Evolutionary conservation across 2,329 filamentous ascomycete species (phyloP), one percentile per base, ranked within the genome.

Genomic region (Epichloe gansuensis): DNA sequence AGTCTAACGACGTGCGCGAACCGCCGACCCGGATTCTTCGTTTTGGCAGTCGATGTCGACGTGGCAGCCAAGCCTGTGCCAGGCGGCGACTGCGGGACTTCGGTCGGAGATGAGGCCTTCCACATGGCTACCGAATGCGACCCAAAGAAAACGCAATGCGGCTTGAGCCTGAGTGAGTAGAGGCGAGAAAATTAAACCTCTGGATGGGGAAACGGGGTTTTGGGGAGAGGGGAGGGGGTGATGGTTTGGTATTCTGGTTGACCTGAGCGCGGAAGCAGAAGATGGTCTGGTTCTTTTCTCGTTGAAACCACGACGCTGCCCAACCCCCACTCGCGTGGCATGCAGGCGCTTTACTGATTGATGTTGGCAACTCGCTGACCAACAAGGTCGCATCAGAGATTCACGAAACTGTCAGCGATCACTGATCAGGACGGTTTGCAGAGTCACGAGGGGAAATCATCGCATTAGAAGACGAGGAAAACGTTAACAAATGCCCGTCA

Each of bases 1-100:
- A 91, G 76, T 63, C 81, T 82, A 51, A 91, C 75, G 58, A 88
- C 84, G 67, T 90, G 86, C 41, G 77, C 85, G 59, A 89, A 76
- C 55, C 85, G 78, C 4, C 74, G 72, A 46, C 72, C 75, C 4
- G 74, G 67, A 56, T 75, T 69, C 56, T 61, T 67, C 54, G 64
- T 65, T 17, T 55, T 53, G 21, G 35, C n/a, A 5, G 21, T 38
- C 21, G 41, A 25, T 50, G 50, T 54, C 28, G 54, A 25, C 31
- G 41, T 51, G 17, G 15, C 34, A 39, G 39, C 37, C 8, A 34
- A 21, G 39, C 37, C 44, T 15, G 43, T 15, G 41, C 41, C 46
- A 1, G 54, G 38, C 6, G 55, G 50, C 39, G 53, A 54, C 34
- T 44, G 46, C 44, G 54, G 51, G 31, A 55, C 48, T 31, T 56